Evolutionary conservation across 129 eudicot species (phyloP).

Genomic region (Flaveria linearis): DNA sequence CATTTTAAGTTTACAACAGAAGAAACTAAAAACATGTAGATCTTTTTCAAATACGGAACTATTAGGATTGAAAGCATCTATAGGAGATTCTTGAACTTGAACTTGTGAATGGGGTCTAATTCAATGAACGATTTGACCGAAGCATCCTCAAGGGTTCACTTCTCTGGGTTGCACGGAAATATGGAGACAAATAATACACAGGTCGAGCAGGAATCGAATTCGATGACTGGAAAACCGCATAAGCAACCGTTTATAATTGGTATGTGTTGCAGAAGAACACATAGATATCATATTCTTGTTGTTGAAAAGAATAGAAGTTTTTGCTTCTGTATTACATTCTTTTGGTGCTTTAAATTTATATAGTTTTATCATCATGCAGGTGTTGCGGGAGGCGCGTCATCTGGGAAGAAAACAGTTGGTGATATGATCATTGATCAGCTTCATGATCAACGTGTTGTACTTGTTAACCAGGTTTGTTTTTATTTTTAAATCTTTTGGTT

Average conservation of each 20-base stretch:
- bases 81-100: no score
- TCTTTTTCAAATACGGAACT: no score
- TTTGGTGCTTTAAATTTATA: no score
- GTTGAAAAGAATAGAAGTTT: neutral
- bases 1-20: no score
- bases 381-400: constrained; percentile 93
- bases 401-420: constrained; percentile 88
- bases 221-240: constrained; percentile 48
- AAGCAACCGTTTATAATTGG: constrained; percentile 87
- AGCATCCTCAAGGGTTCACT: no score
- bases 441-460: constrained; percentile 91
- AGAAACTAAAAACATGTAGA: no score
- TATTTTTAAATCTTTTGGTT: neutral
- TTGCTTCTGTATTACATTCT: no score
- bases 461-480: constrained; percentile 69
- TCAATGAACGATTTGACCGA: no score
- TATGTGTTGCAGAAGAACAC: constrained; percentile 33
- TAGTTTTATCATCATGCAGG: constrained; percentile 34
- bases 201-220: constrained; percentile 53
- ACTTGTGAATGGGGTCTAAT: no score
- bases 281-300: neutral
- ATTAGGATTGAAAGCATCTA: no score
- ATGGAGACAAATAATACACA: constrained; percentile 46
- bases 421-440: constrained; percentile 94
- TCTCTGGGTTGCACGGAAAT: no score